phyloP scores from a whole-genome alignment of 106 monocot species.

The Chionographis japonica region DNA sequence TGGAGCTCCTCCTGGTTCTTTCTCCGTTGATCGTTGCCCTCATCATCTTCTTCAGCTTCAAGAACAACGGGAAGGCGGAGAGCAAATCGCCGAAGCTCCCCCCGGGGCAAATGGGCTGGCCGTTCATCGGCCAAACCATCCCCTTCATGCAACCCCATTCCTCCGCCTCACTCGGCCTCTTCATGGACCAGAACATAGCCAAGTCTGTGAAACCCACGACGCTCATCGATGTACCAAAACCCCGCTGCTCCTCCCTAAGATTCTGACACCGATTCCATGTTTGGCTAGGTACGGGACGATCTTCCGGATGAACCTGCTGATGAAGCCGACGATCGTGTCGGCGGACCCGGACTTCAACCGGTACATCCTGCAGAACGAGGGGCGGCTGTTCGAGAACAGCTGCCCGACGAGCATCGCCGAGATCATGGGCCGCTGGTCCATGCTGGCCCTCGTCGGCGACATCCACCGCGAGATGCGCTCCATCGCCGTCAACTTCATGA shows the following conservation, averaged over 20 bases:
- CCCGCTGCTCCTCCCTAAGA: neutral
- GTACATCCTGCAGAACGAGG: slow-evolving; percentile 40
- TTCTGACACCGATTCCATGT: neutral
- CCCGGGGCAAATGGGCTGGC: slow-evolving; percentile 31
- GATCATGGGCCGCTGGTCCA: slow-evolving; percentile 31
- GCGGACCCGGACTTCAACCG: slow-evolving; percentile 35
- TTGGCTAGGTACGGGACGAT: slow-evolving; percentile 36
- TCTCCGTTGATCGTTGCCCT: slow-evolving; percentile 12
- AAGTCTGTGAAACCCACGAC: neutral
- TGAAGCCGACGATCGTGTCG: slow-evolving; percentile 37
- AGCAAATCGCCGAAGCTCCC: slow-evolving; percentile 17
- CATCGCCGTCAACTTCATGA: slow-evolving; percentile 30
- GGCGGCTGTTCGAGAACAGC: slow-evolving; percentile 37
- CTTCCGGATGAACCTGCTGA: slow-evolving; percentile 32
- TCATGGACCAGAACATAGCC: slow-evolving; percentile 19
- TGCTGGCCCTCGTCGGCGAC: slow-evolving; percentile 30
- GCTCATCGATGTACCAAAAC: neutral
- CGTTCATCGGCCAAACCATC: slow-evolving; percentile 35
- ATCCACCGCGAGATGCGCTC: slow-evolving; percentile 26
- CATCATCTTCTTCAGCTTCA: slow-evolving; percentile 18
- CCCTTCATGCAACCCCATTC: slow-evolving; percentile 40
- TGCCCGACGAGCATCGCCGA: slow-evolving; percentile 24
- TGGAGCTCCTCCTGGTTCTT: slow-evolving; percentile 21
- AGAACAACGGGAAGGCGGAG: neutral
- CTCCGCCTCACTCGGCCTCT: slow-evolving; percentile 20